Base-by-base conservation (phyloP, 1,284 basidiomycete genomes). In the Anthracocystis walkeri region DNA sequence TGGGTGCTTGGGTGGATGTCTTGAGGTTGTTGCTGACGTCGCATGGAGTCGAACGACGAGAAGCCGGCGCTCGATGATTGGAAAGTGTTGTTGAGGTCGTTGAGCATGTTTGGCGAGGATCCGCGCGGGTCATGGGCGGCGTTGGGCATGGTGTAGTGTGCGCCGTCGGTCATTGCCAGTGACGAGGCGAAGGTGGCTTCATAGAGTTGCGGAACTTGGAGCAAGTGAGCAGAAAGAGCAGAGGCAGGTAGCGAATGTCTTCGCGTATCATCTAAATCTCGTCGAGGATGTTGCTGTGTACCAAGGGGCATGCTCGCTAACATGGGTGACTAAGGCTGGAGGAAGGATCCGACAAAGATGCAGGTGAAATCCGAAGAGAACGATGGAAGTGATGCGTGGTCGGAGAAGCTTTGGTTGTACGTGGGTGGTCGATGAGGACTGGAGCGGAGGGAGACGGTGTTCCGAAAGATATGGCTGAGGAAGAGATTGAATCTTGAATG, bases 281-380 rank as follows among this genome's bases (percentile, higher is more conserved):
- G 54, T 55, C 52, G 55, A 63, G 51, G 21, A 52, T 68, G 56
- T 53, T 68, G 59, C 44, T 63, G 60, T 55, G 60, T 50, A 38
- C 45, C 23, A n/a, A 46, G 55, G 56, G 60, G 56, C 59, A 63
- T 63, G 29, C 51, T 63, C 44, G 58, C 56, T 35, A 68, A 41
- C 66, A 68, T 62, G 29, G 18, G 46, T 41, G 25, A 31, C 4
- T 41, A 45, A 42, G 27, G 12, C 18, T 10, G 7, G 18, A 41
- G 10, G 33, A 18, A 35, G 44, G 21, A 7, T 38, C 16, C 12
- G 10, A 38, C 35, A 38, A 38, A 38, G 14, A 38, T 38, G 35
- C 12, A 11, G 35, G 35, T 16, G 35, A 38, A 14, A 14, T 11
- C 35, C 35, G 35, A 16, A 38, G 16, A 38, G 35, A 38, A 50